Conservation (phyloP, 495 filamentous ascomycete genomes). For the Xylaria flabelliformis region DNA sequence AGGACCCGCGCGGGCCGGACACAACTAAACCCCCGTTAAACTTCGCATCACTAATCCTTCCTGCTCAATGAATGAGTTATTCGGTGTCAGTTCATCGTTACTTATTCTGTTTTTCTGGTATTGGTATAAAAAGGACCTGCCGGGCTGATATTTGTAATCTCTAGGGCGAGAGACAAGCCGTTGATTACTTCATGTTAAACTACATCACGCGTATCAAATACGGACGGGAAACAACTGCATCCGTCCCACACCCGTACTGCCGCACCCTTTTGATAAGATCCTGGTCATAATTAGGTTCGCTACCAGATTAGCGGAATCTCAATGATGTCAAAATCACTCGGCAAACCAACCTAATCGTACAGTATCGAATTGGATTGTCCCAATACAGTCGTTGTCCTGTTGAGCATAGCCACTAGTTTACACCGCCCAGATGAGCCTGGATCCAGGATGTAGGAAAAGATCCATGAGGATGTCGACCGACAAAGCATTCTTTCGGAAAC, state of each 20-base stretch:
- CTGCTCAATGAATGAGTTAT: not conserved
- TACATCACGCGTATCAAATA: not conserved
- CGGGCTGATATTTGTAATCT: not conserved
- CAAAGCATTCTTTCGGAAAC: not conserved
- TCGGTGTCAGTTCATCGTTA: no score
- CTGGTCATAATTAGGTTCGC: not conserved
- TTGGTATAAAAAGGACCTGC: not conserved
- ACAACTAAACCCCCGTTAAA: not conserved
- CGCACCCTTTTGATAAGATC: not conserved
- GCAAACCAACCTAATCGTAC: not conserved
- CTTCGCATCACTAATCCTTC: not conserved
- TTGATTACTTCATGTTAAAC: not conserved
- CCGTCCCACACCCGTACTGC: not conserved
- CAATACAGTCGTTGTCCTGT: not conserved
- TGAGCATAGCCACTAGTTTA: not conserved
- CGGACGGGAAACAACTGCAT: slow-evolving; percentile 12
- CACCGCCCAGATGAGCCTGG: not conserved
- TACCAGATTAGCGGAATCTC: not conserved
- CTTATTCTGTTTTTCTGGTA: no score
- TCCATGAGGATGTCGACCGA: no score
- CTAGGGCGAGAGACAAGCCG: not conserved
- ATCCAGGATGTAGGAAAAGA: not conserved
- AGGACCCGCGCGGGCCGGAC: not conserved
- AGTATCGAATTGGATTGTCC: no score
- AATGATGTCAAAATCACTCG: not conserved